Conservation (phyloP, 2,329 filamentous ascomycete genomes). For the Drechslerella stenobrocha region DNA sequence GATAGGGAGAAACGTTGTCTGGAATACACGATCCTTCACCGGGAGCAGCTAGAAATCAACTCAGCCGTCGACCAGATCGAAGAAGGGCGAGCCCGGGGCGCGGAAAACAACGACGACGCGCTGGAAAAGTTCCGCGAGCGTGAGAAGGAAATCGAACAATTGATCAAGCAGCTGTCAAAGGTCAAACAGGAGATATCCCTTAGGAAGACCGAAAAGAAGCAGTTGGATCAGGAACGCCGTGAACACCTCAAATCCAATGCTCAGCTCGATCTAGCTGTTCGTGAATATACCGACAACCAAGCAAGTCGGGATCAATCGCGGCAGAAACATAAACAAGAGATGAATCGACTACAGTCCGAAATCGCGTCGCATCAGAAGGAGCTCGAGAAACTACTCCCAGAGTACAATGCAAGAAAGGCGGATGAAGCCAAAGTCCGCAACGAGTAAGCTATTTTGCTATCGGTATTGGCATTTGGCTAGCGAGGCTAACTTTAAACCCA, state of each 20-base stretch:
- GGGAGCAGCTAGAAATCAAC: constrained; percentile 79
- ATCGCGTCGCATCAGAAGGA: constrained; percentile 77
- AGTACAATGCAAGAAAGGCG: constrained; percentile 72
- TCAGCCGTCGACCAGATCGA: constrained; percentile 81
- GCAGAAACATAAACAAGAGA: constrained; percentile 69
- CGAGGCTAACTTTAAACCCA: constrained; percentile 12
- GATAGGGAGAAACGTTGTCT: constrained; percentile 88
- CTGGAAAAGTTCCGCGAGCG: constrained; percentile 74
- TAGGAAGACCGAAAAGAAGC: constrained; percentile 77
- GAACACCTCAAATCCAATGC: constrained; percentile 78
- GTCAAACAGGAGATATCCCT: constrained; percentile 82
- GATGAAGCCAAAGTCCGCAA: constrained; percentile 72
- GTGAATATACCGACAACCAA: constrained; percentile 79
- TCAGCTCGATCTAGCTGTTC: constrained; percentile 82
- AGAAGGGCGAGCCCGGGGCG: constrained; percentile 74
- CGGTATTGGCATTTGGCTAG: neutral
- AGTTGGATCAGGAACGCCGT: constrained; percentile 85
- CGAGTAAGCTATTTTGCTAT: constrained; percentile 55
- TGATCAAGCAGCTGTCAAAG: constrained; percentile 78
- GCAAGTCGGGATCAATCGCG: constrained; percentile 74
- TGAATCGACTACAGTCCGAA: constrained; percentile 71
- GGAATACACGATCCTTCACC: constrained; percentile 91
- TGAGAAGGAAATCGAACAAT: constrained; percentile 72
- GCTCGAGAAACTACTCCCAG: constrained; percentile 72
- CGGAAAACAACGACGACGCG: constrained; percentile 81